Conservation (phyloP, 805 yeast genomes). For the Yamadazyma sp. region DNA sequence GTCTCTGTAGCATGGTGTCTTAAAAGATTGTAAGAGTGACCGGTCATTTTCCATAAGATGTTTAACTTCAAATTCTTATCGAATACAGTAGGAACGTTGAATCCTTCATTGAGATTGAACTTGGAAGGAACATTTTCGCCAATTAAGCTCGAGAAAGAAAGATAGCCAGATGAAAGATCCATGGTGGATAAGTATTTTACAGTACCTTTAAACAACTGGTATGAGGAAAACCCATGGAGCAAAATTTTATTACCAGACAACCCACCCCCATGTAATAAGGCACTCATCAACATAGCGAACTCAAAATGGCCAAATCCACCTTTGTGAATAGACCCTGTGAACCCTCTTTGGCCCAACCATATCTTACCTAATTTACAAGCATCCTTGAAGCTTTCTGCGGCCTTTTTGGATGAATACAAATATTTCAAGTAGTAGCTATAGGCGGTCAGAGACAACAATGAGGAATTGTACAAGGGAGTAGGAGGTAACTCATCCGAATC, state of each 20-base stretch:
- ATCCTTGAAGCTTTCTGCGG: constrained; percentile 79
- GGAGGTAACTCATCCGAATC: constrained; percentile 53
- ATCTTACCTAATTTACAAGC: constrained; percentile 84
- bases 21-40: constrained; percentile 60
- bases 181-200: constrained; percentile 77
- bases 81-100: constrained; percentile 70
- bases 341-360: constrained; percentile 89
- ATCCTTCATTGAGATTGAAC: constrained; percentile 54
- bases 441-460: constrained; percentile 67
- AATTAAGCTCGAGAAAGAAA: constrained; percentile 60
- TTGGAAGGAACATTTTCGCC: constrained; percentile 45
- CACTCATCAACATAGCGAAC: constrained; percentile 77
- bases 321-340: constrained; percentile 56
- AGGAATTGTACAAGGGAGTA: constrained; percentile 85
- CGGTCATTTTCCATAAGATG: constrained; percentile 77
- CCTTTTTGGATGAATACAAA: constrained; percentile 70
- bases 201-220: constrained; percentile 89
- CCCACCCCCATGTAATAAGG: constrained; percentile 82
- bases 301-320: constrained; percentile 95
- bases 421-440: constrained; percentile 71
- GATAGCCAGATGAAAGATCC: constrained; percentile 67
- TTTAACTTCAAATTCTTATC: constrained; percentile 78
- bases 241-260: constrained; percentile 70
- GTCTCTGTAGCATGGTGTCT: constrained; percentile 70
- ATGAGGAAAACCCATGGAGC: constrained; percentile 85